Conservation (phyloP, 306 rosid genomes). For the Boehmeria nivea region DNA sequence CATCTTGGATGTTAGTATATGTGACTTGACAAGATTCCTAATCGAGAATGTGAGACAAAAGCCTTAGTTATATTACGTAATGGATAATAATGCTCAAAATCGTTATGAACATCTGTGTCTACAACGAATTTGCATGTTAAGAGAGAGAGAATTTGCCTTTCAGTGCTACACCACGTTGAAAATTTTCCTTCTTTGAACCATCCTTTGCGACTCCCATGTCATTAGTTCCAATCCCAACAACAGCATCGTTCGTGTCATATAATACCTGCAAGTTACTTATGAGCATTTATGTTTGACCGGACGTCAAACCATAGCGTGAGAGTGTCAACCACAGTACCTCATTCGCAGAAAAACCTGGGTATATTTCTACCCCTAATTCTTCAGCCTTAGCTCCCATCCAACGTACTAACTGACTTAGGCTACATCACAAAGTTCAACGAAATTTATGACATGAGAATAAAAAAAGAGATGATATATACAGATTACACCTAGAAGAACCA, state of each 20-base stretch:
- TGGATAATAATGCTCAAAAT: too few species aligned
- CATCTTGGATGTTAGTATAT: too few species aligned
- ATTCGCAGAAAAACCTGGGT: conserved; percentile 94
- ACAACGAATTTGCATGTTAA: too few species aligned
- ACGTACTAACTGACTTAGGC: conserved; percentile 86
- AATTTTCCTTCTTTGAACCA: conserved; percentile 82
- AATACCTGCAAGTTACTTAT: conserved; percentile 48
- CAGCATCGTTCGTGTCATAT: conserved; percentile 56
- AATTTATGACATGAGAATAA: too few species aligned
- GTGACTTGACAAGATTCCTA: background rate
- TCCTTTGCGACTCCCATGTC: conserved; percentile 93
- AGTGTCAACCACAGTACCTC: conserved; percentile 51
- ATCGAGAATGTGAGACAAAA: conserved; percentile 18
- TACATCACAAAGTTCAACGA: conserved; percentile 26
- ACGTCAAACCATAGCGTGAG: conserved; percentile 13
- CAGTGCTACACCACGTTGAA: conserved; percentile 74
- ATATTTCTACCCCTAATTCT: conserved; percentile 92
- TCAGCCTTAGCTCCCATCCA: conserved; percentile 98
- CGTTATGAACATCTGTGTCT: too few species aligned
- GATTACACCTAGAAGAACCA: conserved; percentile 11
- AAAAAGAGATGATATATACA: background rate
- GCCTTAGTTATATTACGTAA: too few species aligned
- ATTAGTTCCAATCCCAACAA: conserved; percentile 83
- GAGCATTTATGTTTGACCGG: conserved; percentile 12
- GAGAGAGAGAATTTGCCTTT: conserved; percentile 52